Percentiles rank a stretch among this genome's conserved stretches.
phyloP scores from a whole-genome alignment of 345 rosid genomes.

The Syzygium aromaticum region DNA sequence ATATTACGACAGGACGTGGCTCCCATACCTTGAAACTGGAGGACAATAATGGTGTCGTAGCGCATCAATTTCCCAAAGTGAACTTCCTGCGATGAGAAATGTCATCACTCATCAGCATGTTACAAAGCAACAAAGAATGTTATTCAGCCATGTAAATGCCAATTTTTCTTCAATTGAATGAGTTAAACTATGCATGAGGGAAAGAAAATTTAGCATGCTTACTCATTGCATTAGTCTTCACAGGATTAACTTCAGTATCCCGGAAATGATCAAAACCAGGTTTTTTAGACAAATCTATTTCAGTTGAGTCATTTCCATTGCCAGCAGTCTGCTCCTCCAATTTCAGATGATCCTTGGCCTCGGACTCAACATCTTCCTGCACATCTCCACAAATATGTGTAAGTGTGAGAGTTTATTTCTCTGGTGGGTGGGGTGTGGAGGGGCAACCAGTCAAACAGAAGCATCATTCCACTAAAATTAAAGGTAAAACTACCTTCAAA shows the following conservation, averaged over 20 bases:
- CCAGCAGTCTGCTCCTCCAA: conserved; percentile 21
- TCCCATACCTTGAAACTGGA: conserved; percentile 74
- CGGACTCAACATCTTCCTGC: conserved; percentile 43
- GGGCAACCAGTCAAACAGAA: not conserved
- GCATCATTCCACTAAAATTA: not conserved
- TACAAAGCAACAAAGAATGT: not conserved
- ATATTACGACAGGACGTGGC: not conserved
- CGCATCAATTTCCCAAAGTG: conserved; percentile 88
- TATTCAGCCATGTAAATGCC: not conserved
- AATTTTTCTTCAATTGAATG: not conserved
- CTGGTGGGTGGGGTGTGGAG: not conserved
- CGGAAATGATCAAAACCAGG: conserved; percentile 63
- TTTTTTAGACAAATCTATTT: conserved; percentile 16
- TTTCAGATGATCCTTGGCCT: conserved; percentile 19
- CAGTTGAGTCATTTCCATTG: conserved; percentile 6
- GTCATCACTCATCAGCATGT: not conserved
- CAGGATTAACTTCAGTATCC: conserved; percentile 48
- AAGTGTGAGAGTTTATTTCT: not conserved
- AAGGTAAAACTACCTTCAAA: not conserved
- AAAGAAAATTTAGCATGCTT: conserved; percentile 8
- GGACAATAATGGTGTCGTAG: conserved; percentile 92
- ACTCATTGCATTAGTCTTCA: conserved; percentile 75
- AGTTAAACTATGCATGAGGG: not conserved
- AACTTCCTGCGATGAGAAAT: conserved; percentile 51
- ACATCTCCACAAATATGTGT: not conserved